A percentile compares a stretch with the other conserved stretches of the same genome.
These are phyloP conservation scores for Sarocladium strictum DNA, from an alignment of 2,329 filamentous ascomycete species.

Conservation along the genomic window DNA sequence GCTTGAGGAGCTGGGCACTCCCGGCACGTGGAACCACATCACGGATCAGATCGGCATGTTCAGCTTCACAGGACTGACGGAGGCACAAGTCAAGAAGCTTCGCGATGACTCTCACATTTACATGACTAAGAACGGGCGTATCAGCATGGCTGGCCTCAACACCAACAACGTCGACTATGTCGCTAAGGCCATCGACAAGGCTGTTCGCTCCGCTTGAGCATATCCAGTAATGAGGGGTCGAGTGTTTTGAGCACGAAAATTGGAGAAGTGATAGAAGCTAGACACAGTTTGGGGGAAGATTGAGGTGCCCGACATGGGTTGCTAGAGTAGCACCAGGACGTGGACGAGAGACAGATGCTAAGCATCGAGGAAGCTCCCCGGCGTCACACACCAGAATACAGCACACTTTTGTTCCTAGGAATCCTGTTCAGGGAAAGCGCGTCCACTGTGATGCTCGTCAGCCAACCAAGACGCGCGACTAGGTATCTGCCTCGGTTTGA, in stretches of 20 bases:
- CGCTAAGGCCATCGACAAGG: conserved; percentile 80
- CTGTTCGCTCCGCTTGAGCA: conserved; percentile 43
- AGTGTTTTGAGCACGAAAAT: background rate
- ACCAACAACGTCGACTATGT: conserved; percentile 89
- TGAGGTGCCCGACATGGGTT: background rate
- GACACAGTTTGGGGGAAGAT: background rate
- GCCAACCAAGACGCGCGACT: background rate
- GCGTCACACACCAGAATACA: conserved; percentile 3
- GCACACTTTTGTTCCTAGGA: background rate
- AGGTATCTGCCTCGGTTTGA: background rate
- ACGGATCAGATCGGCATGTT: conserved; percentile 99
- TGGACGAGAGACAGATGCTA: background rate
- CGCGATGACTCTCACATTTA: conserved; percentile 70
- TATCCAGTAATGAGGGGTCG: conserved; percentile 11
- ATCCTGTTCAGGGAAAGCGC: background rate
- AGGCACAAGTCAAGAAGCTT: conserved; percentile 67
- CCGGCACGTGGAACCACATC: conserved; percentile 93
- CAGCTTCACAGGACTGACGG: conserved; percentile 77
- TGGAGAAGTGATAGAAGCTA: conserved; percentile 6
- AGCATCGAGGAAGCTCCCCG: conserved; percentile 8
- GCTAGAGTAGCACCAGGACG: background rate
- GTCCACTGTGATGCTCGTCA: background rate
- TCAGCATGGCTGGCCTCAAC: conserved; percentile 98
- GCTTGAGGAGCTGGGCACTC: conserved; percentile 79
- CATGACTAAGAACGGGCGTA: conserved; percentile 96